phyloP scores from a whole-genome alignment of 768 basidiomycete species.

The Trametes coccinea region DNA sequence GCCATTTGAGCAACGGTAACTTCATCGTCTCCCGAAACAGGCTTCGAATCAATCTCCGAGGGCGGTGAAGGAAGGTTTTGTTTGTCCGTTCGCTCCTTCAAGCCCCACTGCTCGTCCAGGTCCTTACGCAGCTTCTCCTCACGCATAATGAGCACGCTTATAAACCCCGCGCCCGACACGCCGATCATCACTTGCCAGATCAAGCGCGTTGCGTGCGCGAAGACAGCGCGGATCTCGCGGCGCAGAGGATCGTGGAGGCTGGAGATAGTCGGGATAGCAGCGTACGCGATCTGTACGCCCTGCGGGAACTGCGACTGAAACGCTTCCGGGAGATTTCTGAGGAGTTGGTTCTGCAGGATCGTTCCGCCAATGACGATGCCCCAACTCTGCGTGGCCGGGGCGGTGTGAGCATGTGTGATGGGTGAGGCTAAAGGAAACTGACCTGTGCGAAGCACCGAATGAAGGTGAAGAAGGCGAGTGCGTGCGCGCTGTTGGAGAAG shows the following conservation, averaged over 20 bases:
- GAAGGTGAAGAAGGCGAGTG: conserved; percentile 38
- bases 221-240: conserved; percentile 31
- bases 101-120: conserved; percentile 28
- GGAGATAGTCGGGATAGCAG: conserved; percentile 35
- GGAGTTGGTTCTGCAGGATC: conserved; percentile 40
- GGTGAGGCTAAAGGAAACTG: too few relatives aligned
- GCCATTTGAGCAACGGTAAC: too few relatives aligned
- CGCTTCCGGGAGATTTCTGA: conserved; percentile 29
- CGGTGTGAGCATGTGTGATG: too few relatives aligned
- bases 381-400: conserved; percentile 20
- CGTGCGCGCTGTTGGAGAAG: conserved; percentile 35
- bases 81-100: neutral
- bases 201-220: conserved; percentile 29
- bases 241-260: conserved; percentile 25
- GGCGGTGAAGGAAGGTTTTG: too few relatives aligned
- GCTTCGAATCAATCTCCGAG: too few relatives aligned
- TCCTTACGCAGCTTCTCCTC: conserved; percentile 29
- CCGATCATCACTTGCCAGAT: conserved; percentile 37
- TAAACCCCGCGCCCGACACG: conserved; percentile 30
- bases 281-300: conserved; percentile 30
- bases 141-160: conserved; percentile 31
- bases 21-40: too few relatives aligned
- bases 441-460: conserved; percentile 27
- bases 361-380: conserved; percentile 39
- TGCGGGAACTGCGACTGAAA: conserved; percentile 30